phyloP scores from a whole-genome alignment of 129 eudicot species.

The Flaveria linearis region DNA sequence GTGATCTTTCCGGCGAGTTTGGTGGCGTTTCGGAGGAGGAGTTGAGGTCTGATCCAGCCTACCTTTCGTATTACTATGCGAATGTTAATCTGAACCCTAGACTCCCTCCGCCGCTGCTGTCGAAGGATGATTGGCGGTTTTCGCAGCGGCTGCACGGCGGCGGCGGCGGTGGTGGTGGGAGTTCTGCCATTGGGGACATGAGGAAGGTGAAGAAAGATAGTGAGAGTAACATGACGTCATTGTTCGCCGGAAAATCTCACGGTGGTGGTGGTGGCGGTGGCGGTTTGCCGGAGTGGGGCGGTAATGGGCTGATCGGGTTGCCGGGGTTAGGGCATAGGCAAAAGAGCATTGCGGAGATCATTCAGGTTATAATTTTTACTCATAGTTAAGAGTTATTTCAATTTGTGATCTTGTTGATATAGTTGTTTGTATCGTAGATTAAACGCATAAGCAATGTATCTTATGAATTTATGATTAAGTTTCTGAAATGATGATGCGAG shows the following conservation, averaged over 20 bases:
- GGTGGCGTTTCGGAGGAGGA: constrained; percentile 67
- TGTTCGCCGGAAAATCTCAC: constrained; percentile 44
- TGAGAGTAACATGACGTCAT: constrained; percentile 40
- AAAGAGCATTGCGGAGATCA: constrained; percentile 85
- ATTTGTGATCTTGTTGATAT: background rate
- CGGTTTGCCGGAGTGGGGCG: constrained; percentile 61
- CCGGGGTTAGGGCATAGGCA: constrained; percentile 74
- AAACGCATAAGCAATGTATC: too few species aligned
- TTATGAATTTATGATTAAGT: too few species aligned
- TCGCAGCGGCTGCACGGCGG: constrained; percentile 63
- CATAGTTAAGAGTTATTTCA: background rate
- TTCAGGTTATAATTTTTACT: constrained; percentile 55
- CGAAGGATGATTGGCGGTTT: constrained; percentile 92
- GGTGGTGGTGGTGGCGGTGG: constrained; percentile 34
- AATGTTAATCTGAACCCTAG: constrained; percentile 89
- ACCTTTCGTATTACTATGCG: constrained; percentile 70
- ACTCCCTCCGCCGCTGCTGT: constrained; percentile 85
- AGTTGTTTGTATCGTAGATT: background rate
- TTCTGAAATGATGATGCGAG: too few species aligned
- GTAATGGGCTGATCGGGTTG: constrained; percentile 81
- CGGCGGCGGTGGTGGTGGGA: constrained; percentile 30
- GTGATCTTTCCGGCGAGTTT: constrained; percentile 29
- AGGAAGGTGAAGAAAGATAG: constrained; percentile 53
- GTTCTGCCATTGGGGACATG: constrained; percentile 75
- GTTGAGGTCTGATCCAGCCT: constrained; percentile 92